A percentile compares a stretch with the other conserved stretches of the same genome.
These are phyloP conservation scores for Ophiosphaerella korrae DNA, from an alignment of 2,329 filamentous ascomycete species.

Conservation along the genomic window DNA sequence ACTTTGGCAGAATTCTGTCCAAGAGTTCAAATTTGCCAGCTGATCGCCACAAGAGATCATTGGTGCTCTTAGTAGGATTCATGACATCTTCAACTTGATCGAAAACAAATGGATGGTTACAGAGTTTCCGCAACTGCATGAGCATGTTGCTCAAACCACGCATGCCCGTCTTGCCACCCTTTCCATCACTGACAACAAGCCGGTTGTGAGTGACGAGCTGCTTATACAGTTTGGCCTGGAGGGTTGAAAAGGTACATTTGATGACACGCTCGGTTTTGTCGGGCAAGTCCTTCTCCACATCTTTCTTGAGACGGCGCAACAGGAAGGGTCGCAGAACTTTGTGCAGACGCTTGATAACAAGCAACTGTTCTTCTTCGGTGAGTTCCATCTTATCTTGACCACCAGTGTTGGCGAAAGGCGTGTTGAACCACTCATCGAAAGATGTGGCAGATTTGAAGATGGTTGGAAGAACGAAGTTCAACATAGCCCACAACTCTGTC, in stretches of 20 bases:
- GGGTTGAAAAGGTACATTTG: slow-evolving; percentile 96
- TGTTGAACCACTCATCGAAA: slow-evolving; percentile 99
- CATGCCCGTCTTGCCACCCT: slow-evolving; percentile 91
- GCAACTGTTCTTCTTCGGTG: slow-evolving; percentile 98
- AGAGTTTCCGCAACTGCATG: slow-evolving; percentile 98
- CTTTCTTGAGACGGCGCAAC: slow-evolving; percentile 97
- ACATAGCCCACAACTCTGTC: slow-evolving; percentile 92
- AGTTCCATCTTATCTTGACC: slow-evolving; percentile 98
- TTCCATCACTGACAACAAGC: slow-evolving; percentile 91
- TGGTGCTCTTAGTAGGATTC: slow-evolving; percentile 86
- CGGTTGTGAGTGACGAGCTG: slow-evolving; percentile 97
- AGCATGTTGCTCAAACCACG: slow-evolving; percentile 99
- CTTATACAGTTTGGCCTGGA: slow-evolving; percentile 94
- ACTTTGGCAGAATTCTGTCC: slow-evolving; percentile 91
- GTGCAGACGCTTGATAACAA: slow-evolving; percentile 96
- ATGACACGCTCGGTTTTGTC: slow-evolving; percentile 99
- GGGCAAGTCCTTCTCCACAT: slow-evolving; percentile 97
- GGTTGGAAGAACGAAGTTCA: slow-evolving; percentile 96
- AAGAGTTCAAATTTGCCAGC: slow-evolving; percentile 96
- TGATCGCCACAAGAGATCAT: slow-evolving; percentile 93
- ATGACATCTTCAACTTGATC: slow-evolving; percentile 98
- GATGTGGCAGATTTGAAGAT: slow-evolving; percentile 99
- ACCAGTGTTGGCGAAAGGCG: slow-evolving; percentile 96
- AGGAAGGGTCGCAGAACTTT: slow-evolving; percentile 97
- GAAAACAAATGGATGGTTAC: slow-evolving; percentile 98